phyloP scores from a whole-genome alignment of 306 rosid genomes.

The Rosa lucieae region DNA sequence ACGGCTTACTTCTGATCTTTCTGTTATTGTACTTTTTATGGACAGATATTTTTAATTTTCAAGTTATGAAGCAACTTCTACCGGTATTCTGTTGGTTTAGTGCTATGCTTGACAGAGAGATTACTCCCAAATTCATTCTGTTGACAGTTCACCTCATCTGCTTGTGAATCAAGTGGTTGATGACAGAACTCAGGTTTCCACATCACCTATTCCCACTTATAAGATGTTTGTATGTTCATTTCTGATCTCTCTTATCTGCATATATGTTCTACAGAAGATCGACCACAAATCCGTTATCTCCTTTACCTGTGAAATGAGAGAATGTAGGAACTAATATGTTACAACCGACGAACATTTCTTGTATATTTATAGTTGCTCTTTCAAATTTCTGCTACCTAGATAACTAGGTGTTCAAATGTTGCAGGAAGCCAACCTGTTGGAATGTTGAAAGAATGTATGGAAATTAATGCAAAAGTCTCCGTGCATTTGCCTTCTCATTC shows the following conservation, averaged over 20 bases:
- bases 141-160: not conserved
- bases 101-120: not conserved
- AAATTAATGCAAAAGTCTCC: too few species aligned
- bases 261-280: too few species aligned
- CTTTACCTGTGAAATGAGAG: not conserved
- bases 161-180: not conserved
- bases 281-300: not conserved
- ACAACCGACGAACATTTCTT: too few species aligned
- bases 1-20: not conserved
- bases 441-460: not conserved
- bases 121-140: not conserved
- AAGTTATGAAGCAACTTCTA: not conserved
- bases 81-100: not conserved
- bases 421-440: not conserved
- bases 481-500: not conserved
- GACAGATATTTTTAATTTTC: not conserved
- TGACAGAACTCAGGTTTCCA: not conserved
- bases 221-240: too few species aligned
- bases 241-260: too few species aligned
- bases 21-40: not conserved
- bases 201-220: too few species aligned
- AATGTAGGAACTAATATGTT: not conserved
- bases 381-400: not conserved
- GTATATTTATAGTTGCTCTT: too few species aligned
- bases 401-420: not conserved